Evolutionary conservation across 371 early-diverging fungal genomes (phyloP).

Genomic region (Mucor indicus): DNA sequence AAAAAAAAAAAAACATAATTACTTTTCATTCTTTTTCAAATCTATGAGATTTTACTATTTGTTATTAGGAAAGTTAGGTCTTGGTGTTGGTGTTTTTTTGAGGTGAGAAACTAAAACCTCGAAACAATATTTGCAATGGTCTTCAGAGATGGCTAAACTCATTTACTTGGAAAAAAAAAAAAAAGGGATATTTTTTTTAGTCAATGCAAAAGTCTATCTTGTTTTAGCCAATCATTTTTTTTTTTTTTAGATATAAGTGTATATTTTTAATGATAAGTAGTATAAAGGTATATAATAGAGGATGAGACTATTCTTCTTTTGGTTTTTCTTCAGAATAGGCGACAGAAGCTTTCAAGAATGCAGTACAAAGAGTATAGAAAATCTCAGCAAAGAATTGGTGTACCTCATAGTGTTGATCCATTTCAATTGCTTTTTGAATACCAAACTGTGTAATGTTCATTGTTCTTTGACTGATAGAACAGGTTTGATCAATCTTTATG

Average conservation of each 20-base stretch:
- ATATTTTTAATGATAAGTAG: too few relatives aligned
- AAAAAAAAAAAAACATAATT: slow-evolving; percentile 15
- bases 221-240: too few relatives aligned
- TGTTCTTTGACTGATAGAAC: slow-evolving; percentile 53
- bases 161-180: background rate
- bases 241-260: too few relatives aligned
- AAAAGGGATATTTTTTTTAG: too few relatives aligned
- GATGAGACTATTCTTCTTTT: too few relatives aligned
- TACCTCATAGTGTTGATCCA: slow-evolving; percentile 61
- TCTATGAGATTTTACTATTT: too few relatives aligned
- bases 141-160: slow-evolving; percentile 19
- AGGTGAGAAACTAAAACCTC: slow-evolving; percentile 60
- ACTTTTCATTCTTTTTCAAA: too few relatives aligned
- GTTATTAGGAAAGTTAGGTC: slow-evolving; percentile 49
- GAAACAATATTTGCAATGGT: slow-evolving; percentile 78
- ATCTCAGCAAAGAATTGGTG: slow-evolving; percentile 55
- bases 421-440: slow-evolving; percentile 56
- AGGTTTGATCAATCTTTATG: slow-evolving; percentile 54
- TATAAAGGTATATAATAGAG: too few relatives aligned
- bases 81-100: slow-evolving; percentile 27
- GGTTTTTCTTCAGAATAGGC: slow-evolving; percentile 65
- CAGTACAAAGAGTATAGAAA: slow-evolving; percentile 32
- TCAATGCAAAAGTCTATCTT: too few relatives aligned
- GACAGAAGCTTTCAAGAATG: slow-evolving; percentile 49
- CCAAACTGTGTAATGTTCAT: slow-evolving; percentile 52